These are phyloP conservation scores for Candida yuanshanica DNA, from an alignment of 805 yeast species.

Conservation along the genomic window DNA sequence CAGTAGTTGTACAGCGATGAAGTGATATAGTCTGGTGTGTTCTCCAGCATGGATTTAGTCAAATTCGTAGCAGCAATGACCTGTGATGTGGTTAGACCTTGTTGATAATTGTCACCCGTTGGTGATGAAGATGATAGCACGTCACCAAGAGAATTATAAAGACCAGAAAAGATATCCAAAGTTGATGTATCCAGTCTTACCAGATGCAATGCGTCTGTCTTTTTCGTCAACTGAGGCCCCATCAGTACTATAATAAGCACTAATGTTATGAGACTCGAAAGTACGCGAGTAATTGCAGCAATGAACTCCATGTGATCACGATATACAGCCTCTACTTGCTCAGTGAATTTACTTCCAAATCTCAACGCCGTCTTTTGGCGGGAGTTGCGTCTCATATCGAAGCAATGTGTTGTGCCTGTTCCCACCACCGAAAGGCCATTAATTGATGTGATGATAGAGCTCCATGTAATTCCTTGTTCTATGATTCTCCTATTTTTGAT, in stretches of 20 bases:
- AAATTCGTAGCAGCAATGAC: conserved; percentile 10
- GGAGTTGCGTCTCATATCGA: no score
- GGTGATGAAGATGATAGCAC: conserved; percentile 24
- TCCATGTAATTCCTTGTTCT: no score
- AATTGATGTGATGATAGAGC: no score
- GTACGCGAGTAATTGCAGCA: conserved; percentile 1
- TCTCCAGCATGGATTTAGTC: conserved; percentile 24
- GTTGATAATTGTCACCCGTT: conserved; percentile 19
- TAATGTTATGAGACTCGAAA: conserved; percentile 3
- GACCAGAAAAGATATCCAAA: conserved; percentile 46
- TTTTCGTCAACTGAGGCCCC: conserved; percentile 8
- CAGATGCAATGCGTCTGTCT: conserved; percentile 9
- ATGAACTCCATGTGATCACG: conserved; percentile 1
- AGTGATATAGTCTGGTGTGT: conserved; percentile 11
- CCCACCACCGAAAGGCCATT: no score
- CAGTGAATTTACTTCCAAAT: no score
- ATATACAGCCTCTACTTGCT: no score
- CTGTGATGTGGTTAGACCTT: conserved; percentile 18
- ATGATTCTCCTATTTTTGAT: background rate
- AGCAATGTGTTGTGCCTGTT: no score
- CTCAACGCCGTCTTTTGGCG: no score
- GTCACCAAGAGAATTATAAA: conserved; percentile 39
- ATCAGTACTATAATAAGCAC: conserved; percentile 10
- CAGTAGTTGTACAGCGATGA: conserved; percentile 7
- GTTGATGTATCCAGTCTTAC: conserved; percentile 43